These are phyloP conservation scores for Salix caprea DNA, from an alignment of 345 rosid species.

Conservation along the genomic window DNA sequence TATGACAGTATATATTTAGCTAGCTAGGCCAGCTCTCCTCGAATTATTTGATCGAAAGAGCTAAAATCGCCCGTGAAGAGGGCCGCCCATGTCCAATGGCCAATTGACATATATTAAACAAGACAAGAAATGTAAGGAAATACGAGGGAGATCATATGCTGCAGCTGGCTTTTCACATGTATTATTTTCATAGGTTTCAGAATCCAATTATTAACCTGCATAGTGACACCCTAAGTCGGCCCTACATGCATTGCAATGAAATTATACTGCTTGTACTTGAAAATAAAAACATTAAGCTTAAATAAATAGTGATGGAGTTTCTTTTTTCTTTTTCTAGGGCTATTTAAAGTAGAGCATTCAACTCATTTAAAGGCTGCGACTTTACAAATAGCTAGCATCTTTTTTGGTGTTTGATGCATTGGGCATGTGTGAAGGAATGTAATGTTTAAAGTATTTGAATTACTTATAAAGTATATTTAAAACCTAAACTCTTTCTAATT, in stretches of 20 bases:
- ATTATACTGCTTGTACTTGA: background rate
- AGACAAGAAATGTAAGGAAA: conserved; percentile 5
- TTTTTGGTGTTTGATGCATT: too few species aligned
- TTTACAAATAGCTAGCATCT: too few species aligned
- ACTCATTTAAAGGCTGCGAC: too few species aligned
- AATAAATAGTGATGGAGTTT: too few species aligned
- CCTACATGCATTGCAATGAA: conserved; percentile 3
- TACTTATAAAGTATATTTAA: too few species aligned
- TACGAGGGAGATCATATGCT: background rate
- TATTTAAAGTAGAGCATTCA: too few species aligned
- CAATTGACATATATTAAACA: background rate
- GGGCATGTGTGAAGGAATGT: too few species aligned
- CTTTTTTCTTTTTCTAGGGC: too few species aligned
- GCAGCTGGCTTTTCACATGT: conserved; percentile 7
- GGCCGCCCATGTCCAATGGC: background rate
- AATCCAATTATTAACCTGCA: conserved; percentile 10
- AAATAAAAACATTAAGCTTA: too few species aligned
- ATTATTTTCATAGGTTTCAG: conserved; percentile 4
- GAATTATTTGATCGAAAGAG: conserved; percentile 5
- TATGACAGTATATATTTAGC: background rate
- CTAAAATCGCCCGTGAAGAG: conserved; percentile 31
- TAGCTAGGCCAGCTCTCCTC: background rate
- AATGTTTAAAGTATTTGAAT: too few species aligned
- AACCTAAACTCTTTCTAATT: too few species aligned
- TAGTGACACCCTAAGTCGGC: conserved; percentile 2